Evolutionary conservation across 176 grass and related monocot genomes (phyloP), one percentile per base, ranked within the genome.

Genomic region (Carex parvula): DNA sequence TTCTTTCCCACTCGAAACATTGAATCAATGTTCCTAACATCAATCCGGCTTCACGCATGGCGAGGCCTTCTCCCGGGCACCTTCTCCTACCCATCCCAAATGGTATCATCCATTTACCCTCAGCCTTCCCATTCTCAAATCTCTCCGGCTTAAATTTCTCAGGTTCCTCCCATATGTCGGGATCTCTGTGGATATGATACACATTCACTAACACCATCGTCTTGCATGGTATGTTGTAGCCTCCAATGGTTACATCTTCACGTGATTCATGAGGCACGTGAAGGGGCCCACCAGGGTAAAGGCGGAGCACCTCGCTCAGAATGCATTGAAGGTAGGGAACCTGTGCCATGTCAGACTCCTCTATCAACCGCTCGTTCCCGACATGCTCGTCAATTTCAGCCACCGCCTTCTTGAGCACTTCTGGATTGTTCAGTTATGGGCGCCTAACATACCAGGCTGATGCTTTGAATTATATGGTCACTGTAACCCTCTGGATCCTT

Each of bases 401-500:
- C 0, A 0, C 22, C 22, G 22, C 22, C 0, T 24, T 24, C 22
- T 24, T 24, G 0, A 0, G 22, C 0, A 24, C 22, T 0, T 24
- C 0, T 0, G 22, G 22, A 24, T 24, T 24, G 22, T 24, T 24
- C 22, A 24, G 22, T 24, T 8, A 44, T 6, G 1, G 42, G n/a
- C 39, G 32, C 37, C 46, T 41, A 73, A 55, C 41, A 35, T 70
- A 86, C 85, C 85, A 70, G 3, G 18, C 60, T 32, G 4, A 86
- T 10, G 42, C 18, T 73, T 46, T 86, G 52, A 29, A 86, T 81
- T 20, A 59, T 48, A 11, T 60, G 61, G 18, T 81, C 76, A 7
- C 53, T 70, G 61, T 81, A 81, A 30, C 16, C 44, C 66, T 87
- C 62, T 15, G 77, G 78, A 82, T 87, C 78, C 15, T 16, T 81